phyloP scores from a whole-genome alignment of 192 early-diverging fungal genomes.

The Coemansia sp. region DNA sequence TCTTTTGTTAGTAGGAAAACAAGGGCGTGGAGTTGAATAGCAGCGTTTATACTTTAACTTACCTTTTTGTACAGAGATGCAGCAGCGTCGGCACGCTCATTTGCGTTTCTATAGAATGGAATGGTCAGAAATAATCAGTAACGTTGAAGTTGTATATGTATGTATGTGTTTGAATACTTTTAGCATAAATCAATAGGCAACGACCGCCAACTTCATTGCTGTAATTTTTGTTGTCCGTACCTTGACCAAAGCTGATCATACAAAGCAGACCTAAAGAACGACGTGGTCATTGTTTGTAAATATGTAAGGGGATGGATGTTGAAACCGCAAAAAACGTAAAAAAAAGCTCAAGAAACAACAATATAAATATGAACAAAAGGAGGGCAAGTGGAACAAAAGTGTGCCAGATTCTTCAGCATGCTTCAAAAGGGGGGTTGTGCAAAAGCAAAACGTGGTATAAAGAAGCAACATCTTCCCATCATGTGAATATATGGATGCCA shows the following conservation, averaged over 20 bases:
- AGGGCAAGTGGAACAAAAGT: neutral
- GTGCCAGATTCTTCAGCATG: too few species aligned
- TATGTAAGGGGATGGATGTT: neutral
- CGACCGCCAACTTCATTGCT: neutral
- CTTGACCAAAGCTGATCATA: constrained; percentile 11
- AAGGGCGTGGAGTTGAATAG: neutral
- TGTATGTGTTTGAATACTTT: neutral
- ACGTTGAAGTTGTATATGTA: neutral
- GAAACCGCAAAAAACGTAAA: neutral
- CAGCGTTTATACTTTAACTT: neutral
- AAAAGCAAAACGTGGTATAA: too few species aligned
- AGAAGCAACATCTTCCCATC: neutral
- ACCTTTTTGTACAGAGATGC: constrained; percentile 22
- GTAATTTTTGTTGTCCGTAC: neutral
- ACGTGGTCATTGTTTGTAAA: neutral
- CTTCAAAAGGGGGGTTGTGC: too few species aligned
- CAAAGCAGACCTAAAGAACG: constrained; percentile 6
- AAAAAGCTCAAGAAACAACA: neutral
- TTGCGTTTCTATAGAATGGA: constrained; percentile 14
- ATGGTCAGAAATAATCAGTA: neutral
- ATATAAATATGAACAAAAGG: constrained; percentile 1
- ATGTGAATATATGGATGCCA: neutral
- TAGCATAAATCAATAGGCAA: neutral
- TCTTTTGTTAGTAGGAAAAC: neutral
- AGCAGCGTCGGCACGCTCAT: constrained; percentile 18